Conservation (phyloP, 768 basidiomycete genomes). For the Suillus fuscotomentosus region DNA sequence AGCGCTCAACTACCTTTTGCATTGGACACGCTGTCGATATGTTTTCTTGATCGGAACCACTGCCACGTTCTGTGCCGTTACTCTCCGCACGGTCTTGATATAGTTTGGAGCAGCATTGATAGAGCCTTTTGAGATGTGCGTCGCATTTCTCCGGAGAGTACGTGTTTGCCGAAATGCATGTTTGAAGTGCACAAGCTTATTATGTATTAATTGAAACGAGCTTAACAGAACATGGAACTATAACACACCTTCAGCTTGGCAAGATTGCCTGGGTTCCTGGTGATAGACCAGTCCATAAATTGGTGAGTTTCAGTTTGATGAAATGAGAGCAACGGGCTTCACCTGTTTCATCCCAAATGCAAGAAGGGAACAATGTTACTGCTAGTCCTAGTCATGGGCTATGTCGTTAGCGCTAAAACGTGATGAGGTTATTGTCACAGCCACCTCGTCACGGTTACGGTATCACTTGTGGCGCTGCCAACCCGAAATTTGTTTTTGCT, state of each 20-base stretch:
- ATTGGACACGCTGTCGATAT: constrained; percentile 65
- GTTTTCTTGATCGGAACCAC: constrained; percentile 15
- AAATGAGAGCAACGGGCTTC: neutral
- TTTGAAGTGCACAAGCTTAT: constrained; percentile 62
- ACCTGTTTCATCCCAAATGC: neutral
- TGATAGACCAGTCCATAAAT: neutral
- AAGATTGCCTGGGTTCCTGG: neutral
- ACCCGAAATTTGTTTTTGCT: too few relatives aligned
- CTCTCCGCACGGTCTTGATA: constrained; percentile 34
- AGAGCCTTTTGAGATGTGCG: constrained; percentile 48
- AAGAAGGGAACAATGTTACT: too few relatives aligned
- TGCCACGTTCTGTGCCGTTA: constrained; percentile 23
- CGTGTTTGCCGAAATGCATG: constrained; percentile 62
- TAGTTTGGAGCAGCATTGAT: constrained; percentile 60
- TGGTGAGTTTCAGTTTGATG: neutral
- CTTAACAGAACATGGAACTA: neutral
- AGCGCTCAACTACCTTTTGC: constrained; percentile 48
- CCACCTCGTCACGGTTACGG: neutral
- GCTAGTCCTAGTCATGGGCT: too few relatives aligned
- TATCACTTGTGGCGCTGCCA: too few relatives aligned
- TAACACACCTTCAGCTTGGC: neutral
- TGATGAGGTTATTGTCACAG: neutral
- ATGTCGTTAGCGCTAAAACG: too few relatives aligned
- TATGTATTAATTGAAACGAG: neutral
- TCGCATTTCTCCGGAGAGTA: constrained; percentile 66